Base-by-base conservation (phyloP, 768 basidiomycete genomes). In the Pleurotus ostreatus region DNA sequence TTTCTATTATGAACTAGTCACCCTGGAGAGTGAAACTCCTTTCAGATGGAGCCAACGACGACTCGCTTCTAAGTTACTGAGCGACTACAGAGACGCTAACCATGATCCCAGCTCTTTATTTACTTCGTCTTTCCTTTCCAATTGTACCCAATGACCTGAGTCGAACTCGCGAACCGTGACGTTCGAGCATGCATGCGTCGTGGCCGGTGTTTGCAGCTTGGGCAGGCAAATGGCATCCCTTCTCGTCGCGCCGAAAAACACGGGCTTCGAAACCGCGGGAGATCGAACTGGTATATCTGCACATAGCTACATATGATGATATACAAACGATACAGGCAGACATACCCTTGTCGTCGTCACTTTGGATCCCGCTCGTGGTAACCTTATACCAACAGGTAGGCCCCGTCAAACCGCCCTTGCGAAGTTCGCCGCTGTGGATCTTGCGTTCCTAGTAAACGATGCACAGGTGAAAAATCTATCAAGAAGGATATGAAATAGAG, bases 141-240 rank as follows among this genome's bases (percentile, higher is more conserved):
- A 60, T 61, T 70, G 68, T 16, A 75, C 61, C 75, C 76, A 78
- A 60, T 76, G 75, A 15, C 69, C 71, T 6, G 72, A 68, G 20
- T 74, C 66, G 57, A 74, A 72, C 30, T 75, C 70, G n/a, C 62
- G 61, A 6, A 73, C 48, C 0, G 70, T 74, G 20, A 66, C 49
- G 23, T 72, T 66, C 47, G 62, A 61, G 59, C 67, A 67, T 23
- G 43, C 54, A 16, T 61, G 49, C 7, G 38, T 46, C 1, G 65
- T 55, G 9, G 40, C 16, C 0, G 51, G 30, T 40, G 60, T 62
- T 2, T 46, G 51, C 2, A 66, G 2, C 5, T 38, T 46, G 7
- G 71, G 43, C 6, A 68, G n/a, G 46, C 63, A 62, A 49, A 75
- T 52, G 22, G 55, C 57, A 55, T 79, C 77, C 12, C 65, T 58